Evolutionary conservation across 2,329 filamentous ascomycete genomes (phyloP).

Genomic region (Coniella lustricola): DNA sequence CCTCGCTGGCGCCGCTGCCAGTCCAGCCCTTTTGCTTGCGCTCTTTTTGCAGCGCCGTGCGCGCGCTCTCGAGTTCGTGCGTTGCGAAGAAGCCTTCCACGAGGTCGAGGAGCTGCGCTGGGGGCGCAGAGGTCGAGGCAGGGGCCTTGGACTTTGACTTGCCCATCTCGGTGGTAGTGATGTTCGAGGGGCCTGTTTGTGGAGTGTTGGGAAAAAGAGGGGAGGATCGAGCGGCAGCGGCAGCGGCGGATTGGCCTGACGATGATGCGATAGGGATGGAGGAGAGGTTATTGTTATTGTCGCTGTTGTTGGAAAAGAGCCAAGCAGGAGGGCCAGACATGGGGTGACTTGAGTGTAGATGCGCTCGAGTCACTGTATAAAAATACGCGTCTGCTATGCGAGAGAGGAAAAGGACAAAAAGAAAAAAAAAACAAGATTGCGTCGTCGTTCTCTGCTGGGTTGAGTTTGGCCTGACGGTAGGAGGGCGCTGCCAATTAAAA

Average conservation of each 20-base stretch:
- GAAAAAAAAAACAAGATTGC: no score
- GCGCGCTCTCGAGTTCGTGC: conserved; percentile 56
- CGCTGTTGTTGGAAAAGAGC: conserved; percentile 19
- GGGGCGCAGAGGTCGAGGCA: conserved; percentile 24
- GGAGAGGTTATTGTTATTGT: no score
- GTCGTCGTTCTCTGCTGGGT: no score
- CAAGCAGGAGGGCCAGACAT: conserved; percentile 18
- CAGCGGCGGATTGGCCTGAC: background rate
- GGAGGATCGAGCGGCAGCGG: background rate
- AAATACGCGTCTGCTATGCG: no score
- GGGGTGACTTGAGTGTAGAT: no score
- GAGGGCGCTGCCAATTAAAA: background rate
- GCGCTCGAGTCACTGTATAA: no score
- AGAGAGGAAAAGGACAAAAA: no score
- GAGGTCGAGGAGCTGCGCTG: conserved; percentile 58
- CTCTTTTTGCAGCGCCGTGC: conserved; percentile 57
- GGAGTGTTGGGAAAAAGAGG: no score
- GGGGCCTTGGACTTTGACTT: conserved; percentile 18
- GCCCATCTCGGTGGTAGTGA: conserved; percentile 16
- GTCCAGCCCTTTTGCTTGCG: conserved; percentile 46
- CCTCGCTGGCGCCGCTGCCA: conserved; percentile 17
- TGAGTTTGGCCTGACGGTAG: no score
- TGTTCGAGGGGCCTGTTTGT: no score
- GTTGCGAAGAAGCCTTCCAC: conserved; percentile 61
- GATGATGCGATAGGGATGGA: background rate